phyloP scores from a whole-genome alignment of 768 basidiomycete species.

The Lentinula edodes region DNA sequence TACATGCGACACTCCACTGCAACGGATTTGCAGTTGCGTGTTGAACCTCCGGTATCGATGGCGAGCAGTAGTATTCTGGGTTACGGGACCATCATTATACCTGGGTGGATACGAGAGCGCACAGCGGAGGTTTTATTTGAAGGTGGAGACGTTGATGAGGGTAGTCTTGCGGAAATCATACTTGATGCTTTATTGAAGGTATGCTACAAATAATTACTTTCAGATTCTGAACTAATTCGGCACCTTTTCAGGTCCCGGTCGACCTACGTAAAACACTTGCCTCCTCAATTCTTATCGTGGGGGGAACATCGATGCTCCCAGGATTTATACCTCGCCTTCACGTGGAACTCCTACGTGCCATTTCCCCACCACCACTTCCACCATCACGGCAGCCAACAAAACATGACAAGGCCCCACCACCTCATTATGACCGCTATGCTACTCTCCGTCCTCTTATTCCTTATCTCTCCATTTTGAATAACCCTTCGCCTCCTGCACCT shows the following conservation, averaged over 20 bases:
- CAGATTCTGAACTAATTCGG: not conserved
- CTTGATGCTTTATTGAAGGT: constrained; percentile 80
- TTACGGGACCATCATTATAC: constrained; percentile 73
- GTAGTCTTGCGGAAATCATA: constrained; percentile 76
- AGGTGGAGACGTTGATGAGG: constrained; percentile 84
- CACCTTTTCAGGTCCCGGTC: constrained; percentile 61
- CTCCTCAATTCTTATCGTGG: constrained; percentile 79
- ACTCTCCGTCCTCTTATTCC: constrained; percentile 64
- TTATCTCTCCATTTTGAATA: constrained; percentile 80
- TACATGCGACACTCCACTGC: constrained; percentile 77
- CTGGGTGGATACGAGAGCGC: constrained; percentile 93
- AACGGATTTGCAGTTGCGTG: constrained; percentile 64
- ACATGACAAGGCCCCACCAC: constrained; percentile 33
- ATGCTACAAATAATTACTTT: constrained; percentile 10
- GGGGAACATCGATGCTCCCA: constrained; percentile 88
- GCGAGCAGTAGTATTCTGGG: constrained; percentile 55
- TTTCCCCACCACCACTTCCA: constrained; percentile 35
- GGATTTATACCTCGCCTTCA: constrained; percentile 92
- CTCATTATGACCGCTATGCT: constrained; percentile 70
- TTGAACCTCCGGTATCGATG: constrained; percentile 51
- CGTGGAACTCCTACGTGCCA: constrained; percentile 60
- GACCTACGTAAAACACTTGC: constrained; percentile 85
- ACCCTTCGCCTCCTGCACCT: constrained; percentile 56
- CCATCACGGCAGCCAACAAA: constrained; percentile 27
- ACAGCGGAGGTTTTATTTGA: constrained; percentile 89